These are phyloP conservation scores for Rhodosorus marinus DNA, from an alignment of 23 red algal species.

Conservation along the genomic window DNA sequence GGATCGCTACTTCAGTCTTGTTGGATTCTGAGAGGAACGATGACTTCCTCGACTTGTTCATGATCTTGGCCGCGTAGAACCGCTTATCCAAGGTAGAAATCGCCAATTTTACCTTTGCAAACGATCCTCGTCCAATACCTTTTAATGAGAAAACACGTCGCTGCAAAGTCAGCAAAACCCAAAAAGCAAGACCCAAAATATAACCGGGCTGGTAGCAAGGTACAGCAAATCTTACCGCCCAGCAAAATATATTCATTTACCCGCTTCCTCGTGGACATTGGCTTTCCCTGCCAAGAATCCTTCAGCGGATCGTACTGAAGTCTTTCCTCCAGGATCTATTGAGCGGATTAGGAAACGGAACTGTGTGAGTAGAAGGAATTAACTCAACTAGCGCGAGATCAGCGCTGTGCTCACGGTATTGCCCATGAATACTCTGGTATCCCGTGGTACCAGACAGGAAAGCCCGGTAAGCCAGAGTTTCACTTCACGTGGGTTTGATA, in stretches of 20 bases:
- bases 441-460: slow-evolving; percentile 48
- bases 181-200: too few species aligned
- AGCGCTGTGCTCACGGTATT: neutral
- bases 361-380: too few species aligned
- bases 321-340: slow-evolving; percentile 59
- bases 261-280: slow-evolving; percentile 40
- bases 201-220: too few species aligned
- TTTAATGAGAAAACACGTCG: too few species aligned
- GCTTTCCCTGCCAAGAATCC: slow-evolving; percentile 64
- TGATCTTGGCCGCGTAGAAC: slow-evolving; percentile 88
- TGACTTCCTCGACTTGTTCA: neutral
- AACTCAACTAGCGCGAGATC: too few species aligned
- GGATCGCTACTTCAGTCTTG: too few species aligned
- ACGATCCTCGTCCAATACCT: slow-evolving; percentile 73
- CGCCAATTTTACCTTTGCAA: slow-evolving; percentile 81
- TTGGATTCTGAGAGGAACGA: slow-evolving; percentile 3
- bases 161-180: too few species aligned
- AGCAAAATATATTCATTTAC: slow-evolving; percentile 77
- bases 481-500: slow-evolving; percentile 27
- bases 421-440: slow-evolving; percentile 46
- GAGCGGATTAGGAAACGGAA: too few species aligned
- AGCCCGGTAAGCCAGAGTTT: slow-evolving; percentile 54
- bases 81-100: slow-evolving; percentile 39
- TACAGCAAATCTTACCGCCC: too few species aligned
- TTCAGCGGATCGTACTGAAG: slow-evolving; percentile 55